These are phyloP conservation scores for Trichosporon coremiiforme DNA, from an alignment of 1,284 basidiomycete genomes.

Conservation along the genomic window DNA sequence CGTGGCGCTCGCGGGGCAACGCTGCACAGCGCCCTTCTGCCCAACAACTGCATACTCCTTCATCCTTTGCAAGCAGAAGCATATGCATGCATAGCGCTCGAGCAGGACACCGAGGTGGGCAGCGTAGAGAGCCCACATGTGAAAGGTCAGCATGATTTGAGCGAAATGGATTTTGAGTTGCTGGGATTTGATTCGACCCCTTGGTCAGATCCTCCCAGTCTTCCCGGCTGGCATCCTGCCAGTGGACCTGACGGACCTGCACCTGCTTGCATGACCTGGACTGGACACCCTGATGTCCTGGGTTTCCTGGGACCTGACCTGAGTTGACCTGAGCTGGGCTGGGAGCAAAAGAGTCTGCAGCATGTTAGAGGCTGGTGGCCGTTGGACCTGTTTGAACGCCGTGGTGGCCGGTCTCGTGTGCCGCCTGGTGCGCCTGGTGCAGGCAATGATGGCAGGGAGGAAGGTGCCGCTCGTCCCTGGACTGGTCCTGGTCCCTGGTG, in stretches of 20 bases:
- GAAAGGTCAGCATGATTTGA: neutral
- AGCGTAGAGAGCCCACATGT: neutral
- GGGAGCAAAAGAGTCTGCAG: neutral
- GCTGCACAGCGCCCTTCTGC: too few species aligned
- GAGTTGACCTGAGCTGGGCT: too few species aligned
- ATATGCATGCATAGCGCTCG: neutral
- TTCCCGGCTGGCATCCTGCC: too few species aligned
- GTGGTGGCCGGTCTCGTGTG: neutral
- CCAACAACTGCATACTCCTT: too few species aligned
- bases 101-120: neutral
- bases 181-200: slow-evolving; percentile 8
- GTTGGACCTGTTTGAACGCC: neutral
- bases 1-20: neutral
- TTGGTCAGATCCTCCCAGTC: neutral
- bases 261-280: too few species aligned
- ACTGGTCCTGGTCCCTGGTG: neutral
- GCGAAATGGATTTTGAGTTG: slow-evolving; percentile 1
- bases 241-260: too few species aligned
- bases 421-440: too few species aligned
- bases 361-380: neutral
- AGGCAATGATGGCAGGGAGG: too few species aligned
- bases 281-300: too few species aligned
- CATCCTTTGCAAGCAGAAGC: neutral
- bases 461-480: too few species aligned
- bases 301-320: neutral